Evolutionary conservation across 805 yeast species (phyloP), one percentile per base, ranked within the genome.

Genomic region (Yarrowia bubula): DNA sequence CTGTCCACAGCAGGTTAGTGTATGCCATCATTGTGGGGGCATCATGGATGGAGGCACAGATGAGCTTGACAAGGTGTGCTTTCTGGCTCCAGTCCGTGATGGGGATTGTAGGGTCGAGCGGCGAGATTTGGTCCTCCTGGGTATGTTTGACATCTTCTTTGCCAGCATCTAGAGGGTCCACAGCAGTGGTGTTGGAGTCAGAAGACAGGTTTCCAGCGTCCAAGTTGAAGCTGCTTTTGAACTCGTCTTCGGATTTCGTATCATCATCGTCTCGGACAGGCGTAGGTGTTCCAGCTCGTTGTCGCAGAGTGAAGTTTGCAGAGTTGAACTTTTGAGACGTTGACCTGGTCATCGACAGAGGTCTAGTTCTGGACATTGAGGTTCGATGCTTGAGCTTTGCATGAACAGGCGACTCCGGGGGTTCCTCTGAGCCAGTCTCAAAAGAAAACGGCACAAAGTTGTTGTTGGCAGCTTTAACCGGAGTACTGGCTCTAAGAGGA

Each of bases 51-150:
- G 50, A 35, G 17, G 64, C 64, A 43, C 50, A 58, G 9, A 58
- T 32, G 11, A 58, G 51, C 14, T 58, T 58, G 37, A 43, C 13
- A n/a, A 58, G 50, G 13, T 43, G 64, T 10, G 64, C 35, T 35
- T 58, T 58, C 13, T 58, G 64, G 42, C 51, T 35, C 64, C 64
- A 58, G 46, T 58, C 64, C 11, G 64, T 58, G 51, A 58, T 58
- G 50, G 64, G 61, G 22, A 55, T 55, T 39, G 61, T 55, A 7
- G 47, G 46, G 31, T 39, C 47, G 7, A 55, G 33, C 0, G 57
- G 8, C 4, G 43, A 14, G 37, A 22, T 2, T 1, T 15, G 37
- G 22, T 28, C 44, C 9, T 51, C 58, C 35, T 18, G 35, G 14
- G 13, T 28, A 13, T 38, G 33, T 4, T n/a, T 14, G 11, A 28